phyloP scores from a whole-genome alignment of 225 moss, liverwort and hornwort genomes.

The Anthoceros angustus region DNA sequence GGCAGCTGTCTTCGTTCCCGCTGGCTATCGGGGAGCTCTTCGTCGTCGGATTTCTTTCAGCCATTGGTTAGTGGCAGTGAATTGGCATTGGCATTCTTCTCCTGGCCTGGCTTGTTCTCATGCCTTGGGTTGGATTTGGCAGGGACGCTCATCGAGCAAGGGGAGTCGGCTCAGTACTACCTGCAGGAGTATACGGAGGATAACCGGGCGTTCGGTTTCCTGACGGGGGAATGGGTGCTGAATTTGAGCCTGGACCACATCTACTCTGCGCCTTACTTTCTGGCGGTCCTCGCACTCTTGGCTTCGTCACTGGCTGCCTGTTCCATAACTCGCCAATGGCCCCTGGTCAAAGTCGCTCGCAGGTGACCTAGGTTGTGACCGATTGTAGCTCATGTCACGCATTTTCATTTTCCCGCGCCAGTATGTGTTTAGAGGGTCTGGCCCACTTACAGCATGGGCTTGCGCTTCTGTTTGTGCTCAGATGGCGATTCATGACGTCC shows the following conservation, averaged over 20 bases:
- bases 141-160: conserved; percentile 70
- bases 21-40: conserved; percentile 77
- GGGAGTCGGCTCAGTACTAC: conserved; percentile 72
- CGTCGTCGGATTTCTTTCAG: conserved; percentile 65
- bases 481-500: conserved; percentile 77
- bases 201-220: conserved; percentile 62
- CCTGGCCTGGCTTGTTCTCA: background rate
- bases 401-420: background rate
- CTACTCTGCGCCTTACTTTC: conserved; percentile 65
- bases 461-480: conserved; percentile 8
- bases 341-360: conserved; percentile 83
- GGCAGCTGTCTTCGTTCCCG: conserved; percentile 67
- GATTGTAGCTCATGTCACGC: background rate
- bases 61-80: conserved; percentile 30
- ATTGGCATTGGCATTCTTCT: background rate
- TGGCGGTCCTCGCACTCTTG: conserved; percentile 54
- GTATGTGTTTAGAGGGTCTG: background rate
- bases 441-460: background rate
- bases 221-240: conserved; percentile 77
- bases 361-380: conserved; percentile 19
- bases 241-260: conserved; percentile 67
- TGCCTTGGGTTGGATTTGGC: background rate
- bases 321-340: conserved; percentile 65
- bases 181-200: conserved; percentile 67
- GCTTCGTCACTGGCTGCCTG: conserved; percentile 74